A percentile compares a stretch with the other conserved stretches of the same genome.
Conservation (phyloP, 2,329 filamentous ascomycete species). For the Fusarium tricinctum region DNA sequence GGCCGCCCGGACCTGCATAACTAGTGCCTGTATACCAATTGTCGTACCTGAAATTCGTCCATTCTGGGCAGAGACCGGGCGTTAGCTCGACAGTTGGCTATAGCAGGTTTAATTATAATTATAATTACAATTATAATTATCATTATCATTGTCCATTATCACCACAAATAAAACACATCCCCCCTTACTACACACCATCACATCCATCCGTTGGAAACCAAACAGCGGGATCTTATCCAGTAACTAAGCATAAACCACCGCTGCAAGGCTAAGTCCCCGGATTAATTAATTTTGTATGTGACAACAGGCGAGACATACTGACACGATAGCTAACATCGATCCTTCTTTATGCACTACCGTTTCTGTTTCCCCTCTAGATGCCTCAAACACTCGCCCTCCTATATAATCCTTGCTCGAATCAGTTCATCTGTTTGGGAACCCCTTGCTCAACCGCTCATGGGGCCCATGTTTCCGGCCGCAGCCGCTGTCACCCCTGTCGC, state of each 20-base stretch:
- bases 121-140: not conserved
- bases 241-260: conserved; percentile 3
- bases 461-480: conserved; percentile 30
- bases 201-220: conserved; percentile 4
- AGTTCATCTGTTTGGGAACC: conserved; percentile 34
- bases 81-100: conserved; percentile 12
- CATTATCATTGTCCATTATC: not conserved
- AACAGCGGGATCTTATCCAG: conserved; percentile 10
- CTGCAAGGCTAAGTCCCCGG: not conserved
- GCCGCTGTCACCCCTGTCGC: conserved; percentile 7
- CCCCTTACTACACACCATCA: not conserved
- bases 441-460: conserved; percentile 10
- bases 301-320: not conserved
- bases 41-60: conserved; percentile 32
- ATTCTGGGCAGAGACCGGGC: conserved; percentile 26
- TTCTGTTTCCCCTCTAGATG: conserved; percentile 9
- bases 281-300: conserved; percentile 6
- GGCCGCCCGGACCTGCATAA: conserved; percentile 1
- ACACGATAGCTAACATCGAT: conserved; percentile 20
- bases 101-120: not conserved
- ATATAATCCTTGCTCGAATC: conserved; percentile 37
- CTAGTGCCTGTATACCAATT: conserved; percentile 20
- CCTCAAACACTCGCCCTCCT: conserved; percentile 12
- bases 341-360: conserved; percentile 24
- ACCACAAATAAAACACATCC: conserved; percentile 1